Base-by-base conservation (phyloP, 2,329 filamentous ascomycete genomes). In the Colletotrichum tropicale region DNA sequence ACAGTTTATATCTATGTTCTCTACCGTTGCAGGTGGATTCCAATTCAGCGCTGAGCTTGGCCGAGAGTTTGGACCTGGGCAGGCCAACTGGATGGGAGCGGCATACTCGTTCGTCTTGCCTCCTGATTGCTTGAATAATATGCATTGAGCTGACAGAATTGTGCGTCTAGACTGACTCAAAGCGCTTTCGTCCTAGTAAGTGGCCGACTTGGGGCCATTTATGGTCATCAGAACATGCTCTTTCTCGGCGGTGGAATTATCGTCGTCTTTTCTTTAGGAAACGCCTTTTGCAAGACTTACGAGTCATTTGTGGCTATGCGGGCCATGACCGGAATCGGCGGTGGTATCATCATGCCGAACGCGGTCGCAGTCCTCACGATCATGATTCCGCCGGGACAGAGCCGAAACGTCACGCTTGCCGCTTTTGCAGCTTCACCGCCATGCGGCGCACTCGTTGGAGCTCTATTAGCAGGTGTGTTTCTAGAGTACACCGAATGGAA, bases 281-380 rank as follows among this genome's bases (percentile, higher is more conserved):
- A 48, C 18, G 43, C 43, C 10, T 48, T 48, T 48, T 48, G n/a
- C 43, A 13, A 48, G 43, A 48, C 43, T 10, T 48, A 21, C n/a
- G 43, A 48, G 43, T 48, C 43, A 21, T 48, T 48, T 21, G 18
- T 48, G n/a, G 43, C 43, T 13, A 48, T 48, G 43, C 21, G 43
- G 3, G 43, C 43, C n/a, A 48, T 48, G 43, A 48, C 43, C 10
- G 43, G 43, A n/a, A 84, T 90, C 13, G 89, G 89, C 1, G 89
- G 87, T 2, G 88, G 86, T 0, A 82, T 89, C 18, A 80, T 90
- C n/a, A 85, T 90, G 81, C 89, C 89, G 0, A 91, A 90, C 77
- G 86, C 87, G 0, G 84, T 91, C 0, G 88, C 89, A 0, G 85
- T 90, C 66, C 82, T 91, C 18, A 85, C 84, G 0, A 86, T 84